Percentiles rank a stretch among this genome's conserved stretches.
phyloP scores from a whole-genome alignment of 306 rosid species.

The Hylodesmum podocarpum region DNA sequence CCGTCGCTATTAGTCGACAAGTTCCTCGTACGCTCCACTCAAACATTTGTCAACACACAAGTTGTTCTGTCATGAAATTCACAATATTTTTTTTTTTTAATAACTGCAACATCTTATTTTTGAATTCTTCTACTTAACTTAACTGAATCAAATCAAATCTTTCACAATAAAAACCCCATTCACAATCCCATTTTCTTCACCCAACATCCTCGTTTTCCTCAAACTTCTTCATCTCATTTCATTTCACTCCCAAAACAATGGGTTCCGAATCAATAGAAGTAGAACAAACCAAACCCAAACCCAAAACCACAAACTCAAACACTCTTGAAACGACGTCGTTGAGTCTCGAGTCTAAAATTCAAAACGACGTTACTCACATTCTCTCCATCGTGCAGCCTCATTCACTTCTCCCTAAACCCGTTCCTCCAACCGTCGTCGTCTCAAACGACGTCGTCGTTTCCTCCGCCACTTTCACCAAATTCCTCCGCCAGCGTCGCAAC shows the following conservation, averaged over 20 bases:
- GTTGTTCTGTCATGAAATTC: background rate
- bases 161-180: slow-evolving; percentile 13
- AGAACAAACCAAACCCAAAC: background rate
- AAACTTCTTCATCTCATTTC: background rate
- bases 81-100: too few relatives aligned
- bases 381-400: slow-evolving; percentile 50
- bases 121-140: background rate
- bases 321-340: background rate
- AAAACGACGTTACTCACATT: background rate
- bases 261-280: slow-evolving; percentile 26
- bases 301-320: background rate
- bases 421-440: slow-evolving; percentile 46
- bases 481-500: slow-evolving; percentile 57
- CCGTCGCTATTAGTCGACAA: background rate
- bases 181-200: background rate
- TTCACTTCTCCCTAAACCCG: slow-evolving; percentile 74
- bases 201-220: background rate
- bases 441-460: slow-evolving; percentile 18
- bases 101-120: background rate
- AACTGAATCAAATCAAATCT: too few relatives aligned
- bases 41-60: slow-evolving; percentile 2
- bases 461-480: slow-evolving; percentile 41
- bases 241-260: background rate
- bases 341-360: background rate
- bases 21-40: slow-evolving; percentile 30